Conservation (phyloP, 1,284 basidiomycete genomes). For the Chondrostereum purpureum region DNA sequence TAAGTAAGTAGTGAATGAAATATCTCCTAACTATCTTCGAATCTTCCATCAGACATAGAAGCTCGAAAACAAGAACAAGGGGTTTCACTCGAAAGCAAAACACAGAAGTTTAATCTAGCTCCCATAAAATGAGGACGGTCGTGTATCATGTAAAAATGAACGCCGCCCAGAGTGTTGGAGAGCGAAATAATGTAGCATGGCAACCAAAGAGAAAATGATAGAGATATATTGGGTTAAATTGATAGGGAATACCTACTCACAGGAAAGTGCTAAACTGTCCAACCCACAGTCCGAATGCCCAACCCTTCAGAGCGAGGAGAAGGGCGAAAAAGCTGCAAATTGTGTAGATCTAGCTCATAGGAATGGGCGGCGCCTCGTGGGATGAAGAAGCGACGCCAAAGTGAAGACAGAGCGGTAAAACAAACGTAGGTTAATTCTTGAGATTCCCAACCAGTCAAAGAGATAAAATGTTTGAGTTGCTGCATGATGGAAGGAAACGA, state of each 20-base stretch:
- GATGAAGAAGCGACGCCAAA: conserved; percentile 65
- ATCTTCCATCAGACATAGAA: conserved; percentile 11
- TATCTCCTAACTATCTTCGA: conserved; percentile 29
- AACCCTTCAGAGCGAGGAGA: too few species aligned
- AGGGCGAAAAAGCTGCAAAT: too few species aligned
- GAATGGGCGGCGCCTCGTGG: conserved; percentile 75
- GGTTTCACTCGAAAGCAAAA: neutral
- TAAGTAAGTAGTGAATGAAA: neutral
- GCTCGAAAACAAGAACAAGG: conserved; percentile 23
- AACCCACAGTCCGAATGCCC: too few species aligned
- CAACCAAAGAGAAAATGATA: neutral
- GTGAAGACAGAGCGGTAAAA: conserved; percentile 62
- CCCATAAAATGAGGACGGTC: conserved; percentile 85
- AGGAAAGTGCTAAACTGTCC: too few species aligned
- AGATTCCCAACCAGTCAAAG: too few species aligned
- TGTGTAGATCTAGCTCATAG: conserved; percentile 62
- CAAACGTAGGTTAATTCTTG: too few species aligned
- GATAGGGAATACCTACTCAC: too few species aligned
- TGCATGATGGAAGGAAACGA: conserved; percentile 15
- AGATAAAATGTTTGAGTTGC: too few species aligned
- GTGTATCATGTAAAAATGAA: conserved; percentile 48
- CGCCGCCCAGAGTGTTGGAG: conserved; percentile 87
- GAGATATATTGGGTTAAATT: too few species aligned
- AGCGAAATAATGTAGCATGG: conserved; percentile 32
- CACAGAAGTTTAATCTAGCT: conserved; percentile 47